Conservation (phyloP, 2,329 filamentous ascomycete genomes). For the Lasiodiplodia citricola region DNA sequence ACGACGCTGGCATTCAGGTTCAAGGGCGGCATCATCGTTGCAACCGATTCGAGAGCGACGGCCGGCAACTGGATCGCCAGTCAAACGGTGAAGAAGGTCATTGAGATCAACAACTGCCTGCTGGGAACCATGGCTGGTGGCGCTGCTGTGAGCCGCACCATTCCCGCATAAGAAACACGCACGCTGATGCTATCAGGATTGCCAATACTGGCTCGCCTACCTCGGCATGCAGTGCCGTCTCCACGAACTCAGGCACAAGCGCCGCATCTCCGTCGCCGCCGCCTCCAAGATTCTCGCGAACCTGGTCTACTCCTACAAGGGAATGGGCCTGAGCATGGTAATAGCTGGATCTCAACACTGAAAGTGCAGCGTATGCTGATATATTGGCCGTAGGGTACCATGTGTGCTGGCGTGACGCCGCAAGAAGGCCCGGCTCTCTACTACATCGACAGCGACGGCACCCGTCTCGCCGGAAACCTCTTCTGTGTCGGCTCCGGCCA, state of each 20-base stretch:
- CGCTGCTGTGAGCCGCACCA: conserved; percentile 70
- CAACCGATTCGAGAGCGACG: conserved; percentile 95
- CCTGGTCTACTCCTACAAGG: conserved; percentile 98
- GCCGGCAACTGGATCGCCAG: conserved; percentile 99
- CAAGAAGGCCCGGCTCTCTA: conserved; percentile 97
- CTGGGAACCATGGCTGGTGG: conserved; percentile 98
- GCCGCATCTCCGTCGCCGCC: conserved; percentile 95
- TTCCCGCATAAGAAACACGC: background rate
- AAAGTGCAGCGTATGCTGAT: background rate
- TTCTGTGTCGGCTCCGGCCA: conserved; percentile 99
- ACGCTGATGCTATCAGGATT: conserved; percentile 66
- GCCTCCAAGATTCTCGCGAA: conserved; percentile 99
- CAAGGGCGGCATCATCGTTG: conserved; percentile 97
- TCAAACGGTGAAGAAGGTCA: conserved; percentile 99
- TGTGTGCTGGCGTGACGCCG: conserved; percentile 96
- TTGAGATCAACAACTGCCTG: conserved; percentile 94
- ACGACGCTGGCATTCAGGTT: conserved; percentile 98
- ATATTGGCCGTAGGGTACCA: conserved; percentile 68
- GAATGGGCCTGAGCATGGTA: conserved; percentile 94
- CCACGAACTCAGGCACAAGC: conserved; percentile 98
- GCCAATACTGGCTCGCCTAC: conserved; percentile 99
- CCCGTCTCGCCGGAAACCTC: conserved; percentile 87
- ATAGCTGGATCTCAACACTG: background rate
- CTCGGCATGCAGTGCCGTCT: conserved; percentile 98
- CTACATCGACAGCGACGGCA: conserved; percentile 98